These are phyloP conservation scores for Hexamita inflata DNA, from an alignment of 208 protist species.

Conservation along the genomic window DNA sequence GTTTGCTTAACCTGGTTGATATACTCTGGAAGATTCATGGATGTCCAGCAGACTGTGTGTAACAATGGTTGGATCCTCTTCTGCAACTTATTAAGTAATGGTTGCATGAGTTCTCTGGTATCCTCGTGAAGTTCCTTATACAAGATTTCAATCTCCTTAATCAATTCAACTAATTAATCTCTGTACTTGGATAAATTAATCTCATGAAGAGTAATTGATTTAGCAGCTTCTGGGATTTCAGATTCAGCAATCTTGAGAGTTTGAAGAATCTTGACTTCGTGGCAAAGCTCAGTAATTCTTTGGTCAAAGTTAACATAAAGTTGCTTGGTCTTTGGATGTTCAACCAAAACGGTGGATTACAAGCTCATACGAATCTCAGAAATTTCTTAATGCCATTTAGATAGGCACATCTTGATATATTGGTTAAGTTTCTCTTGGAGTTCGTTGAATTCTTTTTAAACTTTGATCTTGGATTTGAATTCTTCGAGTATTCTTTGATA, in stretches of 20 bases:
- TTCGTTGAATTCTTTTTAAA: constrained; percentile 79
- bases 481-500: too few species aligned
- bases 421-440: constrained; percentile 68
- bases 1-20: constrained; percentile 48
- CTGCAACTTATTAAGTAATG: constrained; percentile 68
- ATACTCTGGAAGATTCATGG: constrained; percentile 80
- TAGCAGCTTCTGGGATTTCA: constrained; percentile 66
- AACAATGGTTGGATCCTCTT: constrained; percentile 56
- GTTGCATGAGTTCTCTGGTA: constrained; percentile 57
- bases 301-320: constrained; percentile 89
- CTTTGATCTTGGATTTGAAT: too few species aligned
- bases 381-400: constrained; percentile 55
- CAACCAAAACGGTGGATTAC: constrained; percentile 75
- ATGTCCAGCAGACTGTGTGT: constrained; percentile 43
- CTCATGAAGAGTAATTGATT: constrained; percentile 75
- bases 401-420: constrained; percentile 77
- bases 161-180: constrained; percentile 52
- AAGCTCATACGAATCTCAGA: constrained; percentile 71
- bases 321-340: constrained; percentile 63
- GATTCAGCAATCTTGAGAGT: constrained; percentile 64
- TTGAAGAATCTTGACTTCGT: constrained; percentile 73
- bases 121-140: constrained; percentile 32
- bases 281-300: constrained; percentile 79
- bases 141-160: constrained; percentile 50
- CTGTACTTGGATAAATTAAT: constrained; percentile 62